Percentiles rank a stretch among this genome's conserved stretches.
These are phyloP conservation scores for Elsinoe australis DNA, from an alignment of 2,329 filamentous ascomycete genomes.

Conservation along the genomic window DNA sequence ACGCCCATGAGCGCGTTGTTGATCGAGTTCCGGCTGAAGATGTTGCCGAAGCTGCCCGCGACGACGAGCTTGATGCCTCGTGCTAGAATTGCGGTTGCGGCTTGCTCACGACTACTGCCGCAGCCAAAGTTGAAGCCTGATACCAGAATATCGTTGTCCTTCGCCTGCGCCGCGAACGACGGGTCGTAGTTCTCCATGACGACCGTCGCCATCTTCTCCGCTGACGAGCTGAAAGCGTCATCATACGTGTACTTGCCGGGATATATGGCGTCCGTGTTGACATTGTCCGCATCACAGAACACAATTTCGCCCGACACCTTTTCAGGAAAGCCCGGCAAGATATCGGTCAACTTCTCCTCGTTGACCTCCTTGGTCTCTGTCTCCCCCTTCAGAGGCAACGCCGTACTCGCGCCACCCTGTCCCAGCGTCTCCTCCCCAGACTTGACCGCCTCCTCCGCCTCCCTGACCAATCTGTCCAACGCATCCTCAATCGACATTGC, in stretches of 20 bases:
- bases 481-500: slow-evolving; percentile 61
- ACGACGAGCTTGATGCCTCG: slow-evolving; percentile 74
- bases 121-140: slow-evolving; percentile 84
- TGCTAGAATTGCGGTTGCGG: slow-evolving; percentile 77
- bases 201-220: slow-evolving; percentile 74
- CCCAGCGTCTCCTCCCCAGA: slow-evolving; percentile 44
- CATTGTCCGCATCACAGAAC: slow-evolving; percentile 77
- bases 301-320: slow-evolving; percentile 78
- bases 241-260: slow-evolving; percentile 89
- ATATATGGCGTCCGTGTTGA: slow-evolving; percentile 91
- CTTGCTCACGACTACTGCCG: slow-evolving; percentile 74
- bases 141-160: slow-evolving; percentile 71
- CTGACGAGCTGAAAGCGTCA: slow-evolving; percentile 65
- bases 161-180: slow-evolving; percentile 56
- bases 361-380: slow-evolving; percentile 28
- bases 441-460: slow-evolving; percentile 58
- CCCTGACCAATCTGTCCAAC: slow-evolving; percentile 60
- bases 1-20: slow-evolving; percentile 70
- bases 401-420: slow-evolving; percentile 23
- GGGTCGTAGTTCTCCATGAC: slow-evolving; percentile 93
- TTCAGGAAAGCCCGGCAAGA: slow-evolving; percentile 80
- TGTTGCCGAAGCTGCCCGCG: slow-evolving; percentile 73
- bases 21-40: slow-evolving; percentile 70
- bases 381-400: slow-evolving; percentile 24
- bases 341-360: slow-evolving; percentile 50